phyloP scores from a whole-genome alignment of 1,139 yeast genomes.

The Scheffersomyces stambukii region DNA sequence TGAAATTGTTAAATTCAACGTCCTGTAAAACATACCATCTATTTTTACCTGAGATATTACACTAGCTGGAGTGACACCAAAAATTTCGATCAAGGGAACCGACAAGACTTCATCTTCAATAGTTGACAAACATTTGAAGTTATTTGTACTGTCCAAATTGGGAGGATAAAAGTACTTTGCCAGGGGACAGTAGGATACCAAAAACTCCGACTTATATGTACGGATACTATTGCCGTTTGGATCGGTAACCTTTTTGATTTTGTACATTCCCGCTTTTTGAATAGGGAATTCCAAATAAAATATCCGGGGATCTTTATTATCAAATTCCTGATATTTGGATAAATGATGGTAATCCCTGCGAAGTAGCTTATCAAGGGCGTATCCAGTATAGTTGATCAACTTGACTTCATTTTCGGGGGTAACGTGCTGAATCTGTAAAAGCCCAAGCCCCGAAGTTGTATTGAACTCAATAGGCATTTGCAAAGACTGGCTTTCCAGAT shows the following conservation, averaged over 20 bases:
- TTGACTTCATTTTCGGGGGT: constrained; percentile 51
- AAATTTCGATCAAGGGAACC: constrained; percentile 47
- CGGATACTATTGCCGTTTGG: constrained; percentile 60
- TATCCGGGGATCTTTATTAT: constrained; percentile 20
- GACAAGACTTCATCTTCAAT: constrained; percentile 44
- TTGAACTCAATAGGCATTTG: constrained; percentile 76
- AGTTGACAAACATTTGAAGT: constrained; percentile 57
- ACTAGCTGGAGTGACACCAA: constrained; percentile 75
- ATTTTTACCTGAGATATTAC: constrained; percentile 57
- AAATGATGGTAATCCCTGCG: constrained; percentile 40
- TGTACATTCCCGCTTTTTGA: constrained; percentile 67
- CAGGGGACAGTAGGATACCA: constrained; percentile 74
- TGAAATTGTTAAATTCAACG: constrained; percentile 17
- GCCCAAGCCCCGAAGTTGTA: constrained; percentile 70
- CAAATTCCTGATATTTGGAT: constrained; percentile 16
- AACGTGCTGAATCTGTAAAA: constrained; percentile 59
- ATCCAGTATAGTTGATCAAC: constrained; percentile 51
- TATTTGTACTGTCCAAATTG: constrained; percentile 14
- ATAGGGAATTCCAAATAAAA: constrained; percentile 58
- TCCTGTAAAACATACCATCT: constrained; percentile 36
- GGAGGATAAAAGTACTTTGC: constrained; percentile 47
- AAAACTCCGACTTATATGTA: constrained; percentile 57
- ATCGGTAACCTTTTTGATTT: constrained; percentile 62
- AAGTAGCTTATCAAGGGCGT: constrained; percentile 46
- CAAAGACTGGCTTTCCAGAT: constrained; percentile 14